Evolutionary conservation across 148 eudicot species (phyloP).

Genomic region (Nepenthes mirabilis): DNA sequence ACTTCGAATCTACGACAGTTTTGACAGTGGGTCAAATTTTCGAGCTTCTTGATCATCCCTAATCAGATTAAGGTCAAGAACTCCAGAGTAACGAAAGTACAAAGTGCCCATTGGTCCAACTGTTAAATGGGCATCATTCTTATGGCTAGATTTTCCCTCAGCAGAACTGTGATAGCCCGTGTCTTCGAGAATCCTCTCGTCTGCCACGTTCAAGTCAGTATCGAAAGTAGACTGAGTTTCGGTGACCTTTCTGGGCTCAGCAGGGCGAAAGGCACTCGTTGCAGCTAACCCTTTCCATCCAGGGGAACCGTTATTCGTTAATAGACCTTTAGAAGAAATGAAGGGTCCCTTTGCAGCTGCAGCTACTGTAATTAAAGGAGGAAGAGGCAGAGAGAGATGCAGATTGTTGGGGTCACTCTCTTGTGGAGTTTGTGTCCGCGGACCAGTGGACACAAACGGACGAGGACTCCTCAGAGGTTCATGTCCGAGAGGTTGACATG

Average conservation of each 20-base stretch:
- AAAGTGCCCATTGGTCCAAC: neutral
- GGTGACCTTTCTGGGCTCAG: conserved; percentile 58
- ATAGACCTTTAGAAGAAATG: conserved; percentile 49
- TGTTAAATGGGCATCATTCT: conserved; percentile 3
- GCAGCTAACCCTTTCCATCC: conserved; percentile 98
- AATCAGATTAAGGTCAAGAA: conserved; percentile 69
- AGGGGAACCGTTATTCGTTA: conserved; percentile 50
- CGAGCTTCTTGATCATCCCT: conserved; percentile 45
- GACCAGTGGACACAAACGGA: too few relatives aligned
- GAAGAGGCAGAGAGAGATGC: neutral
- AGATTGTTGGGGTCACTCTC: too few relatives aligned
- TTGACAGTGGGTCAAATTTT: conserved; percentile 32
- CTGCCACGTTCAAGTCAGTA: conserved; percentile 71
- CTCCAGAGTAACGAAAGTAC: conserved; percentile 21
- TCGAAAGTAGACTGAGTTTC: conserved; percentile 42
- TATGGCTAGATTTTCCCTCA: conserved; percentile 11
- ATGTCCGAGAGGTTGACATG: too few relatives aligned
- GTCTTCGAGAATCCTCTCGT: conserved; percentile 47
- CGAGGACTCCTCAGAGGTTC: too few relatives aligned
- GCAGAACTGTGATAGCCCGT: conserved; percentile 27
- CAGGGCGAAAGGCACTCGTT: conserved; percentile 92
- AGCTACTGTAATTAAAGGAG: conserved; percentile 53
- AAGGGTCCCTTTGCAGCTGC: conserved; percentile 82
- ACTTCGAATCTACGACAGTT: conserved; percentile 11
- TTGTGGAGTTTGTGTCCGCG: too few relatives aligned